Evolutionary conservation across 192 early-diverging fungal species (phyloP).

Genomic region (Podila clonocystis): DNA sequence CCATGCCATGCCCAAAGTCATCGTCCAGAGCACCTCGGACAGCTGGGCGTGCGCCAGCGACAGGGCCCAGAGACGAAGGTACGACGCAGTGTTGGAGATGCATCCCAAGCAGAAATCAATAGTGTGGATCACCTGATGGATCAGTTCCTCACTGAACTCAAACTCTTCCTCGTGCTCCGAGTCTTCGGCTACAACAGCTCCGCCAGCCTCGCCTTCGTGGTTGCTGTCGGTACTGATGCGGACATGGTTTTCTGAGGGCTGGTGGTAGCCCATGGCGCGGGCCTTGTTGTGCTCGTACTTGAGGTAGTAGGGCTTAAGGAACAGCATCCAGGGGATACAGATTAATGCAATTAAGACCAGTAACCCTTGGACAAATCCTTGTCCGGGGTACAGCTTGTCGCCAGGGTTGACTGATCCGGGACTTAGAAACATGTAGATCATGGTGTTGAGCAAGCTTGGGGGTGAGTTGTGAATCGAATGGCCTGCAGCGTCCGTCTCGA

Average conservation of each 20-base stretch:
- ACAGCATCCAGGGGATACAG: slow-evolving; percentile 98
- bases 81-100: slow-evolving; percentile 99
- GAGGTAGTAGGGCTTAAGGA: slow-evolving; percentile 90
- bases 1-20: slow-evolving; percentile 80
- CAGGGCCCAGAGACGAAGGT: slow-evolving; percentile 98
- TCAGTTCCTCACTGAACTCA: slow-evolving; percentile 97
- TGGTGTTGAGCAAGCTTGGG: slow-evolving; percentile 95
- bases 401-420: slow-evolving; percentile 80
- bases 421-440: slow-evolving; percentile 99
- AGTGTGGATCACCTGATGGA: slow-evolving; percentile 98
- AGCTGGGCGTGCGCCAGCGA: slow-evolving; percentile 98
- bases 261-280: slow-evolving; percentile 78
- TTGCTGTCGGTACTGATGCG: slow-evolving; percentile 54
- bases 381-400: slow-evolving; percentile 86
- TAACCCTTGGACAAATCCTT: slow-evolving; percentile 82
- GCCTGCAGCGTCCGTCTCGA: slow-evolving; percentile 72
- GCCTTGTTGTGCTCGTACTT: slow-evolving; percentile 84
- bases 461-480: slow-evolving; percentile 75
- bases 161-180: slow-evolving; percentile 84
- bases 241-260: slow-evolving; percentile 58
- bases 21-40: slow-evolving; percentile 96
- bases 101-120: slow-evolving; percentile 98
- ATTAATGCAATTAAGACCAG: slow-evolving; percentile 85
- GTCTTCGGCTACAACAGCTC: slow-evolving; percentile 71
- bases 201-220: slow-evolving; percentile 52